Evolutionary conservation across 78 protist species (phyloP), one percentile per base, ranked within the genome.

Genomic region (Monocercomonoides exilis): DNA sequence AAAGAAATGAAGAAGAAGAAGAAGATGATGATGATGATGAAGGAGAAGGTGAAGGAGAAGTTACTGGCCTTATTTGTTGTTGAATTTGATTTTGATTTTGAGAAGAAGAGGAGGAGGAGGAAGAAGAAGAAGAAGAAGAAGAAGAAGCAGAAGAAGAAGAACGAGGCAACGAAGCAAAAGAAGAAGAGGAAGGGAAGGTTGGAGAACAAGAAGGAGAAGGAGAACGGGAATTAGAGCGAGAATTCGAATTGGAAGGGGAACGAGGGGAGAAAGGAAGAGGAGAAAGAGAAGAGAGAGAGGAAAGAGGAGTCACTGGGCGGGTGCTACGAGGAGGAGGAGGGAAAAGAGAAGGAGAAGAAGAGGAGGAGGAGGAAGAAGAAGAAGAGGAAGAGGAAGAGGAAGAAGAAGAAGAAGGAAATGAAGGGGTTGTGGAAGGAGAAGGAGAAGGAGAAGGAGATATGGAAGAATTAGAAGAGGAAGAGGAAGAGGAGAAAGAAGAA

Each of bases 301-400:
- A n/a, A 63, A 63, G n/a, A 63, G n/a, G 77, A 63, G n/a, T 33
- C 32, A 63, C 45, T 33, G n/a, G n/a, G n/a, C n/a, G 77, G n/a
- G n/a, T n/a, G n/a, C 32, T 33, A 63, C 45, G n/a, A n/a, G n/a
- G n/a, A 63, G 77, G 77, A 63, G n/a, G n/a, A 33, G n/a, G 77
- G n/a, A 63, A n/a, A 63, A 63, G n/a, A 63, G 77, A 33, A 33
- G n/a, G n/a, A 63, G n/a, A 63, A 63, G 77, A 63, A 63, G 77
- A 63, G n/a, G n/a, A 63, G 77, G n/a, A 63, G 77, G n/a, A 63
- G n/a, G 77, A 63, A 63, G n/a, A 33, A 63, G 77, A 63, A 63
- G 77, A 63, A 63, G n/a, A n/a, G 77, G 77, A 63, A 63, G n/a
- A 63, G n/a, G 77, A 63, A 63, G n/a, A n/a, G 77, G 77, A 63